Evolutionary conservation across 2,329 filamentous ascomycete genomes (phyloP).

Genomic region (Lizonia empirigonia): DNA sequence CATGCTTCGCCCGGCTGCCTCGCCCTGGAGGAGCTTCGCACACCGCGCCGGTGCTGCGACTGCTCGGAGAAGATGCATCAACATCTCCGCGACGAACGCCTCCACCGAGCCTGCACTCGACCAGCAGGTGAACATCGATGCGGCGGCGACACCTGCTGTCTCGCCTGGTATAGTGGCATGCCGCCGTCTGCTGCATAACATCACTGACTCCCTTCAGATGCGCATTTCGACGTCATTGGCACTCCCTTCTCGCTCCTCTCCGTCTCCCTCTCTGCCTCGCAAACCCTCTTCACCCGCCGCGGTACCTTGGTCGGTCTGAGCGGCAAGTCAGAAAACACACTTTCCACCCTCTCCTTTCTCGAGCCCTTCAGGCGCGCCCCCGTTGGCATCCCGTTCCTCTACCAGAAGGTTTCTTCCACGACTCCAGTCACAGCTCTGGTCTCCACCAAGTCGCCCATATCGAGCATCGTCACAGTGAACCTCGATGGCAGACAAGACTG

Average conservation of each 20-base stretch:
- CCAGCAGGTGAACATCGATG: constrained; percentile 29
- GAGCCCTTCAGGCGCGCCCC: constrained; percentile 80
- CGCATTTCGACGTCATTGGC: constrained; percentile 91
- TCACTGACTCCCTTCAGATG: constrained; percentile 65
- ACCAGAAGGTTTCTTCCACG: constrained; percentile 85
- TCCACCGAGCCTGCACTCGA: constrained; percentile 50
- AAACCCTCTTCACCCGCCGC: constrained; percentile 88
- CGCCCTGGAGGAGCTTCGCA: constrained; percentile 32
- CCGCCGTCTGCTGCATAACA: not conserved
- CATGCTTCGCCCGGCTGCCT: constrained; percentile 41
- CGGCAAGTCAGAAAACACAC: constrained; percentile 87
- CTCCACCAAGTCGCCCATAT: constrained; percentile 82
- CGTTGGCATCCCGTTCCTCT: constrained; percentile 90
- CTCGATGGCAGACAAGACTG: constrained; percentile 94
- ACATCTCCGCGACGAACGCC: constrained; percentile 54
- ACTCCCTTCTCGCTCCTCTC: constrained; percentile 92
- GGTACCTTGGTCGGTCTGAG: constrained; percentile 89
- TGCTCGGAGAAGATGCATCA: constrained; percentile 47
- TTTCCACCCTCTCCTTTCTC: constrained; percentile 87
- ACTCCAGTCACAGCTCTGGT: constrained; percentile 87
- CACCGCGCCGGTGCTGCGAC: constrained; percentile 27
- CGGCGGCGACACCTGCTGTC: constrained; percentile 27
- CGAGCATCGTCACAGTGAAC: constrained; percentile 84
- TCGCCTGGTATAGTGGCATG: constrained; percentile 44
- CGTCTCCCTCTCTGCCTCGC: constrained; percentile 88